Evolutionary conservation across 768 basidiomycete genomes (phyloP).

Genomic region (Termitomyces sp.): DNA sequence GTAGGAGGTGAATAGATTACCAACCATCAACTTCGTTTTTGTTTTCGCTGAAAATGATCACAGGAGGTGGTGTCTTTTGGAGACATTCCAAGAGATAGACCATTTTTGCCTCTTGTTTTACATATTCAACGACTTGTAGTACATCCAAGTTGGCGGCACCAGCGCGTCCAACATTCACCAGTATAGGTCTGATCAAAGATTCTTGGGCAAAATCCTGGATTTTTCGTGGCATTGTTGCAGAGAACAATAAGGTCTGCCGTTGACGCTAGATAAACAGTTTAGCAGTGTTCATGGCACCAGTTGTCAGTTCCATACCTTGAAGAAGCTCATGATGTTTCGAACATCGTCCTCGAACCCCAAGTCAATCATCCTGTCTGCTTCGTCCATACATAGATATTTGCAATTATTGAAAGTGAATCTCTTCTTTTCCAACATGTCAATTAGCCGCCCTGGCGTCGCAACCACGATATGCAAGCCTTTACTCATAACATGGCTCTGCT

Average conservation of each 20-base stretch:
- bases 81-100: constrained; percentile 96
- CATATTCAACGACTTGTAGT: constrained; percentile 94
- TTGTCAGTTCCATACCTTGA: constrained; percentile 59
- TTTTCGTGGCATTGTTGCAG: constrained; percentile 98
- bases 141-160: constrained; percentile 98
- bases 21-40: constrained; percentile 99
- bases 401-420: constrained; percentile 89
- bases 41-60: constrained; percentile 97
- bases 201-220: constrained; percentile 99
- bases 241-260: constrained; percentile 95
- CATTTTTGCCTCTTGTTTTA: constrained; percentile 99
- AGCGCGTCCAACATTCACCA: constrained; percentile 97
- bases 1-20: constrained; percentile 10
- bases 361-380: constrained; percentile 99
- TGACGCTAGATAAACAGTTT: constrained; percentile 57
- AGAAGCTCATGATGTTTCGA: constrained; percentile 98
- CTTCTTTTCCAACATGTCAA: constrained; percentile 97
- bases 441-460: constrained; percentile 93
- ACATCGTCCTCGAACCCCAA: constrained; percentile 99
- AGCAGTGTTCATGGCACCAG: not conserved
- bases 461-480: constrained; percentile 95
- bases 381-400: constrained; percentile 98
- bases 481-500: constrained; percentile 88
- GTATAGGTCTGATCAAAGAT: constrained; percentile 88
- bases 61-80: constrained; percentile 97